These are phyloP conservation scores for Gaertneriomyces semiglobifer DNA, from an alignment of 192 early-diverging fungal genomes.

Conservation along the genomic window DNA sequence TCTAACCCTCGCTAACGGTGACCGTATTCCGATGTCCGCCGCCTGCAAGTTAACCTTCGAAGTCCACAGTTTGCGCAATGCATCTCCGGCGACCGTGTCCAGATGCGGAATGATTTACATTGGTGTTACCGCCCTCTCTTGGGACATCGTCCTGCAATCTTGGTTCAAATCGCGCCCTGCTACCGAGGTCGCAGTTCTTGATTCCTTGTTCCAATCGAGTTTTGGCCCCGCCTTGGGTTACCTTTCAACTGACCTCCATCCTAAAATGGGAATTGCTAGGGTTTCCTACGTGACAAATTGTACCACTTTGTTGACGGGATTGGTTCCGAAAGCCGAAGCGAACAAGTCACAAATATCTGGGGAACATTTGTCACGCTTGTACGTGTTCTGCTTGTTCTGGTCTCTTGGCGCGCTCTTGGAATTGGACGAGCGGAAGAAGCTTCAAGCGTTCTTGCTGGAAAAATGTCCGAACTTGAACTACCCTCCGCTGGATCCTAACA, in stretches of 20 bases:
- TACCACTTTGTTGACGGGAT: conserved; percentile 49
- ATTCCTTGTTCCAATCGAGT: conserved; percentile 50
- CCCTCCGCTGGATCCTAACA: conserved; percentile 50
- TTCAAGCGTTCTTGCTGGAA: conserved; percentile 51
- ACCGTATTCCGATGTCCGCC: conserved; percentile 62
- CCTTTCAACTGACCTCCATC: conserved; percentile 49
- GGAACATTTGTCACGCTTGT: conserved; percentile 55
- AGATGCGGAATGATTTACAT: conserved; percentile 70
- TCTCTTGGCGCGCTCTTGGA: conserved; percentile 56
- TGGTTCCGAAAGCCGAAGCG: conserved; percentile 58
- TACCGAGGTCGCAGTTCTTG: conserved; percentile 53
- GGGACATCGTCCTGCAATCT: conserved; percentile 62
- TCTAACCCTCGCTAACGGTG: conserved; percentile 63
- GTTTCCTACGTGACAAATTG: conserved; percentile 51
- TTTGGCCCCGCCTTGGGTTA: conserved; percentile 45
- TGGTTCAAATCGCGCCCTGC: conserved; percentile 57
- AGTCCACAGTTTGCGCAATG: conserved; percentile 59
- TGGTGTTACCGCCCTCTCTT: conserved; percentile 60
- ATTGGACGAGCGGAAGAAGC: conserved; percentile 61
- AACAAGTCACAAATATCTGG: conserved; percentile 49
- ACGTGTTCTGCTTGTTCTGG: conserved; percentile 62
- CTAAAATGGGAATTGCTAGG: conserved; percentile 57
- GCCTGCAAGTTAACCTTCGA: conserved; percentile 62
- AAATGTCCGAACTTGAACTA: conserved; percentile 54
- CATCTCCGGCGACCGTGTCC: conserved; percentile 60